Percentiles rank a stretch among this genome's conserved stretches.
Conservation (phyloP, 257 asterid species). For the Apocynum venetum region DNA sequence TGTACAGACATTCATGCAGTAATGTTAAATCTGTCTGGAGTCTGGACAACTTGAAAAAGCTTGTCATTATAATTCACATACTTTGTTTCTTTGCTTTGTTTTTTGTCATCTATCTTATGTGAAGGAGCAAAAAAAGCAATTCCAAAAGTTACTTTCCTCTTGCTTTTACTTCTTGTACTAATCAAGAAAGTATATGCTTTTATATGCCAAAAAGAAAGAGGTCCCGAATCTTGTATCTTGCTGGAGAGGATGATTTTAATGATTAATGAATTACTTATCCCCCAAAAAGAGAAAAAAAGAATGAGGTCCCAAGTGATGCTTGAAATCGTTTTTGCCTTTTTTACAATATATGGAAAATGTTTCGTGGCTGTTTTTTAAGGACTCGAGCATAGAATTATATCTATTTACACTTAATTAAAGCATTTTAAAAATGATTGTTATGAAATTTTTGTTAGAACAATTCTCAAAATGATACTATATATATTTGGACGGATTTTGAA, state of each 20-base stretch:
- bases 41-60: background rate
- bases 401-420: too few species aligned
- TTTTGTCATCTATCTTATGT: constrained; percentile 3
- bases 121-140: background rate
- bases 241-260: too few species aligned
- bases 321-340: background rate
- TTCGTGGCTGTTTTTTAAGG: too few species aligned
- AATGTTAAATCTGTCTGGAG: background rate
- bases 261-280: too few species aligned
- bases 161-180: background rate
- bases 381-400: too few species aligned
- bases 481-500: background rate
- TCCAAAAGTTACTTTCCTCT: constrained; percentile 8
- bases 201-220: too few species aligned
- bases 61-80: background rate
- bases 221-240: too few species aligned
- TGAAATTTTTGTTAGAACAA: too few species aligned
- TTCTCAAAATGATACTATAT: too few species aligned
- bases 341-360: too few species aligned
- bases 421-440: too few species aligned
- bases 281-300: background rate
- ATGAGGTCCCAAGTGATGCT: background rate
- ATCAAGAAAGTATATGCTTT: background rate
- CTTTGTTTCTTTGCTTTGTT: constrained; percentile 3
- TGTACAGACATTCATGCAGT: background rate